Evolutionary conservation across 1,284 basidiomycete species (phyloP).

Genomic region (Amylostereum areolatum): DNA sequence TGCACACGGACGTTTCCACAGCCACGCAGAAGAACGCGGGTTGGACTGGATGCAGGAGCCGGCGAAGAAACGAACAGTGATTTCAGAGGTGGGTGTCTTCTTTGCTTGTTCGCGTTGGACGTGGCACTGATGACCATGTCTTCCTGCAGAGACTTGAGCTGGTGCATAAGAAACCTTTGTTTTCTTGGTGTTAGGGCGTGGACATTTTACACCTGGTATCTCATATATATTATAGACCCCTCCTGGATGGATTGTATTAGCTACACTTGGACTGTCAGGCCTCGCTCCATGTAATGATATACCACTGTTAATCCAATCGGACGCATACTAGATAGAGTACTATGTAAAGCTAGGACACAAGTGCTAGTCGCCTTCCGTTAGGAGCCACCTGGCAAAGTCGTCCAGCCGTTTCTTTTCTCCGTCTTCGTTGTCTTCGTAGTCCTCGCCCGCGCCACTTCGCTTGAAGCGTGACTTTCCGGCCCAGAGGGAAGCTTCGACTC

Average conservation of each 20-base stretch:
- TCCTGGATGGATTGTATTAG: no score
- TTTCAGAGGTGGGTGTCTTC: conserved; percentile 56
- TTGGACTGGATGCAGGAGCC: conserved; percentile 63
- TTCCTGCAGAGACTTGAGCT: conserved; percentile 60
- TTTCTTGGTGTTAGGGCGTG: conserved; percentile 77
- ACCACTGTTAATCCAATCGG: no score
- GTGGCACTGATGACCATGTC: neutral
- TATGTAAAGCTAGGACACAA: neutral
- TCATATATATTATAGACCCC: no score
- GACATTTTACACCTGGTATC: no score
- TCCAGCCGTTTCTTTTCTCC: conserved; percentile 81
- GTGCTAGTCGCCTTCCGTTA: conserved; percentile 63
- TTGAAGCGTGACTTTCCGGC: conserved; percentile 79
- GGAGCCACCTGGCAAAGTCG: conserved; percentile 83
- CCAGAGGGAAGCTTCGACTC: conserved; percentile 78
- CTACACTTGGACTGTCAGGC: no score
- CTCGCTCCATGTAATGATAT: no score
- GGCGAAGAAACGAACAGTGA: conserved; percentile 49
- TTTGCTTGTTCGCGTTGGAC: conserved; percentile 3
- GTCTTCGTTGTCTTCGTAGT: conserved; percentile 57
- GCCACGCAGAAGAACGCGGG: conserved; percentile 29
- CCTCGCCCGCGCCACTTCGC: conserved; percentile 61
- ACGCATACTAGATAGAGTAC: no score
- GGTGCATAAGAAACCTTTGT: conserved; percentile 58
- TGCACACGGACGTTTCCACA: conserved; percentile 40